phyloP scores from a whole-genome alignment of 495 filamentous ascomycete species.

The Penicillium cataractarum region DNA sequence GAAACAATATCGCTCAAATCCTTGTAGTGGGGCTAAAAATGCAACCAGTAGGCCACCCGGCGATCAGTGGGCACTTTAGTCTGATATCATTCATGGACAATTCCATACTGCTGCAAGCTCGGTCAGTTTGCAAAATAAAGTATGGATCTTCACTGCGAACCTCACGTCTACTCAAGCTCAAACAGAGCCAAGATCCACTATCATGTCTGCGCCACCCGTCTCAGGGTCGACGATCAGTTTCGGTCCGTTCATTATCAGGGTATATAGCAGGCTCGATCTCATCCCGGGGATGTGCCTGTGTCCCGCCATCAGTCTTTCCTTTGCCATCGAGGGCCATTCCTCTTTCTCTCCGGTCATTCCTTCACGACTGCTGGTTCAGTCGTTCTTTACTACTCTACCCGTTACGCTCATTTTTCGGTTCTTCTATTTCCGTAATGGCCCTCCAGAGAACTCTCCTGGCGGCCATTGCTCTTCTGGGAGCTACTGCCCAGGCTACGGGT shows the following conservation, averaged over 20 bases:
- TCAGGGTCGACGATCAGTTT: neutral
- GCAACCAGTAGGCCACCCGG: slow-evolving; percentile 13
- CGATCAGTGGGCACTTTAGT: slow-evolving; percentile 9
- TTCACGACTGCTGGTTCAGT: slow-evolving; percentile 23
- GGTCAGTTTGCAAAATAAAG: slow-evolving; percentile 7
- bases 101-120: neutral
- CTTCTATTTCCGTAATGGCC: slow-evolving; percentile 17
- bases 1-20: neutral
- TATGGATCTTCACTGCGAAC: slow-evolving; percentile 17
- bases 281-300: neutral
- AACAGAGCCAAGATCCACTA: slow-evolving; percentile 17
- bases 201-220: neutral
- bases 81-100: slow-evolving; percentile 20
- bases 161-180: slow-evolving; percentile 19
- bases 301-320: slow-evolving; percentile 12
- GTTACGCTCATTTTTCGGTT: neutral
- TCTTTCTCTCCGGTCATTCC: slow-evolving; percentile 15
- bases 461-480: slow-evolving; percentile 27
- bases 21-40: slow-evolving; percentile 1
- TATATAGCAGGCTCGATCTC: slow-evolving; percentile 6
- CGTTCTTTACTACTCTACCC: neutral
- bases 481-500: slow-evolving; percentile 24
- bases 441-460: slow-evolving; percentile 26
- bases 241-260: neutral
- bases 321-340: slow-evolving; percentile 10